These are phyloP conservation scores for Diaporthe eres DNA, from an alignment of 2,329 filamentous ascomycete species.

Conservation along the genomic window DNA sequence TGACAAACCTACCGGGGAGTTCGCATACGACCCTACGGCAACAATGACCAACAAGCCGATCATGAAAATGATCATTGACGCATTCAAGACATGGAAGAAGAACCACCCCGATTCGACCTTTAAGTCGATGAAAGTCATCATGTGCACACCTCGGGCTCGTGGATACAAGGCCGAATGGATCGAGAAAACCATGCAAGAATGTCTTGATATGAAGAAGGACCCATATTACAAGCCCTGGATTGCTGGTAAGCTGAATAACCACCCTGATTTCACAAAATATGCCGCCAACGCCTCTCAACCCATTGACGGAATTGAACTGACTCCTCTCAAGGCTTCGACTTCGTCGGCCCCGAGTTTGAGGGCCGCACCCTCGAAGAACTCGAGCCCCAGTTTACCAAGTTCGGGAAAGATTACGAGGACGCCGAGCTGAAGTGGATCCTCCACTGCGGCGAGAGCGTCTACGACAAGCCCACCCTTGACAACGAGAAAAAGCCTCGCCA, in stretches of 20 bases:
- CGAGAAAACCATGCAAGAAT: conserved; percentile 69
- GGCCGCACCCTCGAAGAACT: conserved; percentile 72
- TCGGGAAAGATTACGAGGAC: conserved; percentile 64
- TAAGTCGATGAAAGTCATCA: conserved; percentile 78
- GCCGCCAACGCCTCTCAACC: background rate
- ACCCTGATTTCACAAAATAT: background rate
- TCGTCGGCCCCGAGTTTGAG: conserved; percentile 77
- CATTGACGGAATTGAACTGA: background rate
- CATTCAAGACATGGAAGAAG: conserved; percentile 63
- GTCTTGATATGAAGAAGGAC: conserved; percentile 69
- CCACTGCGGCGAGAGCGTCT: conserved; percentile 61
- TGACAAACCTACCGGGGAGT: background rate
- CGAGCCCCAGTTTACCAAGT: conserved; percentile 68
- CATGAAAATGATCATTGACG: conserved; percentile 71
- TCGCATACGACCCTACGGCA: conserved; percentile 55
- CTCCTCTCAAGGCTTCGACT: conserved; percentile 68
- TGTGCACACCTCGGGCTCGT: conserved; percentile 74
- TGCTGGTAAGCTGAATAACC: conserved; percentile 65
- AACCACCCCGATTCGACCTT: conserved; percentile 59
- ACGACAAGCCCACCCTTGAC: background rate
- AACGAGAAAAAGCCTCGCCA: too few species aligned
- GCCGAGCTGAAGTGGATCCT: conserved; percentile 74
- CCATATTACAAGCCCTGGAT: conserved; percentile 68
- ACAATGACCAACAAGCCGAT: conserved; percentile 69
- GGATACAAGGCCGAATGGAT: conserved; percentile 63